These are phyloP conservation scores for Rhodotorula graminis DNA, from an alignment of 768 basidiomycete species.

Conservation along the genomic window DNA sequence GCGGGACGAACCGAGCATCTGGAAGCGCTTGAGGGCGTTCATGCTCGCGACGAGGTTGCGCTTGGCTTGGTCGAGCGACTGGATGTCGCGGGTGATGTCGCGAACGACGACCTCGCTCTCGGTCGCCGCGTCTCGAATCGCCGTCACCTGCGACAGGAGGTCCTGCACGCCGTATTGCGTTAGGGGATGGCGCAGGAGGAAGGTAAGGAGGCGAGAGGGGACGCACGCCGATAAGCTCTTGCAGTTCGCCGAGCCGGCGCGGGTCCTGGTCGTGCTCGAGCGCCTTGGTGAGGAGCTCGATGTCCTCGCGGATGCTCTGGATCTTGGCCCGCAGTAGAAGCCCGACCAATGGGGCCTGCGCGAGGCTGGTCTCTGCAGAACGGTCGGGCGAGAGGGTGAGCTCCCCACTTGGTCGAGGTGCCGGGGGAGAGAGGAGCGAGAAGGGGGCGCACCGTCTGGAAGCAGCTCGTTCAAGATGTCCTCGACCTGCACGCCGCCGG, in stretches of 20 bases:
- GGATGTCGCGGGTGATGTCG: constrained; percentile 93
- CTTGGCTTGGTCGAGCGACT: constrained; percentile 86
- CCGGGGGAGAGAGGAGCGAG: background rate
- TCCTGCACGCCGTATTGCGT: constrained; percentile 55
- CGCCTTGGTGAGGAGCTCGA: constrained; percentile 62
- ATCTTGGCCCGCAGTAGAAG: constrained; percentile 65
- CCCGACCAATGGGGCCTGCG: constrained; percentile 66
- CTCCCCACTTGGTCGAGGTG: background rate
- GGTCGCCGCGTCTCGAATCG: constrained; percentile 90
- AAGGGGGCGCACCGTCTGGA: constrained; percentile 22
- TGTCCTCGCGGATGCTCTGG: constrained; percentile 64
- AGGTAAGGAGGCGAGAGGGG: background rate
- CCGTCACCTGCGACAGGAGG: constrained; percentile 87
- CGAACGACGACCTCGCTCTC: constrained; percentile 95
- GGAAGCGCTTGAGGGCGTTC: constrained; percentile 80
- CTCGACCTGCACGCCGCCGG: constrained; percentile 26
- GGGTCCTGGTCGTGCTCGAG: constrained; percentile 74
- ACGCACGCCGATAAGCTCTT: constrained; percentile 89
- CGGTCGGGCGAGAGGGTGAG: no score
- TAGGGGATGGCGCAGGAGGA: background rate
- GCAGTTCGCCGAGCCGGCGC: constrained; percentile 80
- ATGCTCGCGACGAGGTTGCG: constrained; percentile 84
- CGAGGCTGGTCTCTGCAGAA: constrained; percentile 65
- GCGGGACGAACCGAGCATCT: constrained; percentile 78
- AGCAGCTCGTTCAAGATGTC: constrained; percentile 37